A percentile compares a stretch with the other conserved stretches of the same genome.
These are phyloP conservation scores for Calamus simplicifolius DNA, from an alignment of 176 grass and related monocot species.

Conservation along the genomic window DNA sequence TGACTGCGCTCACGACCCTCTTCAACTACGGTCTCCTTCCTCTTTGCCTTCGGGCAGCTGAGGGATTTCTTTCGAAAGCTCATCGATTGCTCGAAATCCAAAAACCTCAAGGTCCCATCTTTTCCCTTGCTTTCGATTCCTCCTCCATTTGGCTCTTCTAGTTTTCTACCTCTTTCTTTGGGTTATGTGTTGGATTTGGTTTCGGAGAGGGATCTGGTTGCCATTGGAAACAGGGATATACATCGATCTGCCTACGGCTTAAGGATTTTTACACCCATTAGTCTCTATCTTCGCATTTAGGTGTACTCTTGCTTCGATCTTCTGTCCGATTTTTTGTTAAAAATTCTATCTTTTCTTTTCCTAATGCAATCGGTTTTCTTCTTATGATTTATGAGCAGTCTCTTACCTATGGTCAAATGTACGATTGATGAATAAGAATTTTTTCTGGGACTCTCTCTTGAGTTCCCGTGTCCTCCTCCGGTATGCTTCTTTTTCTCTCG, in stretches of 20 bases:
- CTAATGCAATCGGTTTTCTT: too few species aligned
- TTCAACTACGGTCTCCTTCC: conserved; percentile 79
- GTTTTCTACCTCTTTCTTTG: background rate
- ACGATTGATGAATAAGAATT: too few species aligned
- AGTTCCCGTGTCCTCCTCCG: too few species aligned
- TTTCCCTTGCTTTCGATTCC: too few species aligned
- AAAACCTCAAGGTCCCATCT: conserved; percentile 40
- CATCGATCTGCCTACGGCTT: conserved; percentile 65
- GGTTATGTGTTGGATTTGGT: background rate
- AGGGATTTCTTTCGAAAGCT: conserved; percentile 61
- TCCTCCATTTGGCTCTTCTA: too few species aligned
- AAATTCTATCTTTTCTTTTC: too few species aligned
- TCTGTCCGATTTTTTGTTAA: too few species aligned
- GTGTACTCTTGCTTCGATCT: conserved; percentile 6
- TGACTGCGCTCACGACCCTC: conserved; percentile 56
- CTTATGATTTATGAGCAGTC: too few species aligned
- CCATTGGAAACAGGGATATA: conserved; percentile 40
- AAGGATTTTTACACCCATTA: conserved; percentile 83
- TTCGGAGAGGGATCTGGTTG: too few species aligned
- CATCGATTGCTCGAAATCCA: conserved; percentile 50
- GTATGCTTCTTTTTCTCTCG: too few species aligned
- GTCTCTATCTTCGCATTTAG: conserved; percentile 67
- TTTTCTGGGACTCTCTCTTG: too few species aligned
- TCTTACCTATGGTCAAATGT: too few species aligned
- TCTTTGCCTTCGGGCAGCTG: conserved; percentile 73